A percentile compares a stretch with the other conserved stretches of the same genome.
phyloP scores from a whole-genome alignment of 208 protist species.

The Tritrichomonas foetus region DNA sequence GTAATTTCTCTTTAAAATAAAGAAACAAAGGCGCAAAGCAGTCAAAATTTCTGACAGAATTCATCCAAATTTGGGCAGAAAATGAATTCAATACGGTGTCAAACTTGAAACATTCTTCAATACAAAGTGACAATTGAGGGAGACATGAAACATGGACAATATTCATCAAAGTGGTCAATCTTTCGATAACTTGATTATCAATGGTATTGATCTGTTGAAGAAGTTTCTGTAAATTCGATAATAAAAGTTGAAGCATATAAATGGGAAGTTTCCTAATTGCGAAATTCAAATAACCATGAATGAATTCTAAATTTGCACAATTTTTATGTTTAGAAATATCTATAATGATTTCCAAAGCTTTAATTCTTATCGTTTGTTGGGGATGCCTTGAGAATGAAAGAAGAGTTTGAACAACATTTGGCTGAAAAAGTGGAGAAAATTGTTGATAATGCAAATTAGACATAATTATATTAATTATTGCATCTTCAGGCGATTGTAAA shows the following conservation, averaged over 20 bases:
- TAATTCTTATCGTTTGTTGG: neutral
- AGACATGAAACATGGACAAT: neutral
- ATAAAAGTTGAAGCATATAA: neutral
- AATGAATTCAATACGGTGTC: neutral
- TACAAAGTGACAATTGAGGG: neutral
- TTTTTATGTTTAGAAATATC: neutral
- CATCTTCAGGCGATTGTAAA: neutral
- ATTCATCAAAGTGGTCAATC: neutral
- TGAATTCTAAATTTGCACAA: neutral
- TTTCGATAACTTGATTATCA: neutral
- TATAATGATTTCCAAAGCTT: neutral
- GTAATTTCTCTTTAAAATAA: neutral
- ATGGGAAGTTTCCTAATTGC: neutral
- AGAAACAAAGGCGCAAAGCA: neutral
- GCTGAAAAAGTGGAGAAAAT: neutral
- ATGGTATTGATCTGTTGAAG: neutral
- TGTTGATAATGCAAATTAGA: neutral
- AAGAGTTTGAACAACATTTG: neutral
- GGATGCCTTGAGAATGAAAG: neutral
- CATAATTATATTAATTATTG: neutral
- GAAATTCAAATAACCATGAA: neutral
- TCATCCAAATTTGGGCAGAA: neutral
- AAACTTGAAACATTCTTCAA: neutral
- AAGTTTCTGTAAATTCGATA: neutral
- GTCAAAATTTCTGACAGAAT: neutral